These are phyloP conservation scores for Leptomonas seymouri DNA, from an alignment of 208 protist genomes.

Conservation along the genomic window DNA sequence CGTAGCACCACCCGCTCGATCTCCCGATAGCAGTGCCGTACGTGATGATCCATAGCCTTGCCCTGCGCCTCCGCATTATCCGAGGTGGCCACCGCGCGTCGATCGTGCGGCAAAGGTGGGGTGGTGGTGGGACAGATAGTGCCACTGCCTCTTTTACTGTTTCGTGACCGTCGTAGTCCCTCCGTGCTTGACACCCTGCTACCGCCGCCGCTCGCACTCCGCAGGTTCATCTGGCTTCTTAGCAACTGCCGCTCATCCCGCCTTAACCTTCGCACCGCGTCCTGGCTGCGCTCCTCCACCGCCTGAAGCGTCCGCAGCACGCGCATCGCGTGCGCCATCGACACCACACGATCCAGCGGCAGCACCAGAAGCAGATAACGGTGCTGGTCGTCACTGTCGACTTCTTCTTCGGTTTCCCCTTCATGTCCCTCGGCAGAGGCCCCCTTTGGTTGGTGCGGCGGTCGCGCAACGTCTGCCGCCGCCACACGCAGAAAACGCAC, in stretches of 20 bases:
- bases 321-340: conserved; percentile 26
- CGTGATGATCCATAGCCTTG: not conserved
- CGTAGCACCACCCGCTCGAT: conserved; percentile 29
- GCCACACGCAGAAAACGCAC: conserved; percentile 17
- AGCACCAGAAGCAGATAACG: conserved; percentile 7
- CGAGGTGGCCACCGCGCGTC: no score
- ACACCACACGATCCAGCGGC: conserved; percentile 21
- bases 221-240: no score
- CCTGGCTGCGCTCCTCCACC: conserved; percentile 12
- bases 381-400: not conserved
- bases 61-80: not conserved
- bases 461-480: not conserved
- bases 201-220: no score
- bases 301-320: conserved; percentile 25
- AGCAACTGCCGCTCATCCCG: no score
- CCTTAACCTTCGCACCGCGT: not conserved
- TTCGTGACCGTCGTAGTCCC: no score
- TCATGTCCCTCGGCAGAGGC: not conserved
- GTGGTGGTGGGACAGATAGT: no score
- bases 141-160: no score
- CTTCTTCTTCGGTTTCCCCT: not conserved
- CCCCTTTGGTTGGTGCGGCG: not conserved
- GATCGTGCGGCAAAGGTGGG: no score
- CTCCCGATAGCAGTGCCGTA: conserved; percentile 9
- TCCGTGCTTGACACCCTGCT: no score